Percentiles rank a stretch among this genome's conserved stretches.
phyloP scores from a whole-genome alignment of 1,284 basidiomycete species.

The Pseudozyma tsukubaensis region DNA sequence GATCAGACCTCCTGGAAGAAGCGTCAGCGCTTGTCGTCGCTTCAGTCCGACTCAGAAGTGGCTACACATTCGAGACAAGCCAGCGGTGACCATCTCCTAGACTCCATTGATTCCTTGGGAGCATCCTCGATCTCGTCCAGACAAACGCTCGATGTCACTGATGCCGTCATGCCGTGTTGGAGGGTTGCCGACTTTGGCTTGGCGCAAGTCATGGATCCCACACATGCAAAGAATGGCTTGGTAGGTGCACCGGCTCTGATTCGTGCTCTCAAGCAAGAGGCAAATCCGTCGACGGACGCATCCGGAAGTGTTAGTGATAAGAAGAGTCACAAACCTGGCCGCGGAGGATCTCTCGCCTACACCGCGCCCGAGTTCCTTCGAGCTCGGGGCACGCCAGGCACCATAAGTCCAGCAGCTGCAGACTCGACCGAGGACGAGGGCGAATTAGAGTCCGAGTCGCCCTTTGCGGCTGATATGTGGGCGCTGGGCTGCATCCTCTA shows the following conservation, averaged over 20 bases:
- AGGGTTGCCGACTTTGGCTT: constrained; percentile 83
- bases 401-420: constrained; percentile 21
- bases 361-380: constrained; percentile 57
- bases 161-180: constrained; percentile 70
- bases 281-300: neutral
- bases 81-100: constrained; percentile 13
- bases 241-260: constrained; percentile 24
- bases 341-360: constrained; percentile 60
- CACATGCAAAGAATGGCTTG: constrained; percentile 9
- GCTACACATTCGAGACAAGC: constrained; percentile 17
- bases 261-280: constrained; percentile 43
- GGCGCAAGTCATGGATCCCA: constrained; percentile 68
- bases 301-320: neutral
- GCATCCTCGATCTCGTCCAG: constrained; percentile 68
- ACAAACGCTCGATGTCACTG: constrained; percentile 46
- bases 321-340: constrained; percentile 19
- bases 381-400: constrained; percentile 27
- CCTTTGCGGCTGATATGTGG: constrained; percentile 63
- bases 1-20: constrained; percentile 45
- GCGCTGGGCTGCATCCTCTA: constrained; percentile 63
- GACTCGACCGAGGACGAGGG: constrained; percentile 8
- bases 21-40: constrained; percentile 26
- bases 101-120: constrained; percentile 30
- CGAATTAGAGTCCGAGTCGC: constrained; percentile 33
- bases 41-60: constrained; percentile 6